Percentiles rank a stretch among this genome's conserved stretches.
phyloP scores from a whole-genome alignment of 208 protist genomes.

The Crithidia fasciculata region DNA sequence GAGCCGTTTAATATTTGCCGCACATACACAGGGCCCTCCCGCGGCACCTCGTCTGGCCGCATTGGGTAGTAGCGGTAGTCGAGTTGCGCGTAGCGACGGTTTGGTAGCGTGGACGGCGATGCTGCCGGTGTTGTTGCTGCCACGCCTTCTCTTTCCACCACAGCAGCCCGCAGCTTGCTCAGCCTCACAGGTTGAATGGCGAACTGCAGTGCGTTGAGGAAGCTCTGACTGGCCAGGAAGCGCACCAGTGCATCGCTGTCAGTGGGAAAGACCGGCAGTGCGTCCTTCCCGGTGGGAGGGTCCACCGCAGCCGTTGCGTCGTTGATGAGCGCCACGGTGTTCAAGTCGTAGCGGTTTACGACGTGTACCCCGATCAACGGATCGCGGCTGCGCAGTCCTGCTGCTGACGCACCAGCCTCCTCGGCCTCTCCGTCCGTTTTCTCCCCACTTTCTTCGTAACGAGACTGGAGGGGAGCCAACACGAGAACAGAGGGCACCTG shows the following conservation, averaged over 20 bases:
- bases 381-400: constrained; percentile 19
- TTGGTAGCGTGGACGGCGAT: neutral
- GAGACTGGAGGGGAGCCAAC: constrained; percentile 29
- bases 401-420: neutral
- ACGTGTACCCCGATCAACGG: constrained; percentile 34
- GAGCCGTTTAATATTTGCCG: constrained; percentile 34
- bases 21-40: constrained; percentile 34
- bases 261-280: constrained; percentile 35
- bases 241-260: constrained; percentile 42
- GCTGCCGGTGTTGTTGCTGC: neutral
- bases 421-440: neutral
- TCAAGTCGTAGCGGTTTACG: constrained; percentile 45
- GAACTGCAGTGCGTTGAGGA: constrained; percentile 21
- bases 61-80: constrained; percentile 41
- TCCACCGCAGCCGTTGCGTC: constrained; percentile 27
- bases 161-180: constrained; percentile 2
- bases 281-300: constrained; percentile 26
- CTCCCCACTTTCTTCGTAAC: constrained; percentile 9
- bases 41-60: constrained; percentile 30
- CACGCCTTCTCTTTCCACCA: neutral
- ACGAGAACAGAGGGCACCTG: constrained; percentile 44
- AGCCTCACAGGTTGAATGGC: constrained; percentile 7
- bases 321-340: constrained; percentile 22
- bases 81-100: constrained; percentile 26
- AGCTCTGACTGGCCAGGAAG: constrained; percentile 39